Base-by-base conservation (phyloP, 805 yeast genomes). In the Starmerella potacharoeniae region DNA sequence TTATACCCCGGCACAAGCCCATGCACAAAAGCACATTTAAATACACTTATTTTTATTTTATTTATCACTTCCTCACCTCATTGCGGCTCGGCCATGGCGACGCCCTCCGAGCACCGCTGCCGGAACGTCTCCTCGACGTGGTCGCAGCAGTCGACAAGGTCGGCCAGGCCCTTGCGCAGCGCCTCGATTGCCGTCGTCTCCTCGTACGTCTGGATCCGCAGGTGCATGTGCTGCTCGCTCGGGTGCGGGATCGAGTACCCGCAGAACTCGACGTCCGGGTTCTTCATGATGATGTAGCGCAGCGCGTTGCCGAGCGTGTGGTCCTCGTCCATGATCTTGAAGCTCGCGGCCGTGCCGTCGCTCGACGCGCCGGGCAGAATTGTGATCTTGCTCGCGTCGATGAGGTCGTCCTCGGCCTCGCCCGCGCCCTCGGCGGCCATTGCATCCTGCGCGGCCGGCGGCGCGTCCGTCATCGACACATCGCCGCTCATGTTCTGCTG, bases 211-310 rank as follows among this genome's bases (percentile, higher is more conserved):
- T 93, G 98, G 60, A 93, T 88, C 72, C 98, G 81, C 55, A 93
- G 69, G 72, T 93, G 88, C 71, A 93, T 74, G 62, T 85, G 84
- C 58, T 87, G 77, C 71, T 93, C 98, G 37, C 96, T 86, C 17
- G 98, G 98, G 71, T 93, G 98, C 10, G 98, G 98, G 62, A 93
- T 93, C 45, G 97, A 88, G 73, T 93, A 93, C 55, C 98, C 98
- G 68, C 97, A 91, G 69, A 93, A 93, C 68, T 93, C 98, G 30
- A 93, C 98, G 61, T 89, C 95, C 40, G 97, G 96, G 66, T 93
- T 93, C 73, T 91, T 90, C 95, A 93, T 89, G 64, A 93, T 88
- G 68, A 91, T 82, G 71, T 89, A 90, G 68, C 97, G 82, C 52
- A 93, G 77, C 6, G 97, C 85, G 66, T 93, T 93, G 29, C 98